Percentiles rank a stretch among this genome's conserved stretches.
Evolutionary conservation across 2,329 filamentous ascomycete genomes (phyloP).

Genomic region (Salinomyces thailandicus): DNA sequence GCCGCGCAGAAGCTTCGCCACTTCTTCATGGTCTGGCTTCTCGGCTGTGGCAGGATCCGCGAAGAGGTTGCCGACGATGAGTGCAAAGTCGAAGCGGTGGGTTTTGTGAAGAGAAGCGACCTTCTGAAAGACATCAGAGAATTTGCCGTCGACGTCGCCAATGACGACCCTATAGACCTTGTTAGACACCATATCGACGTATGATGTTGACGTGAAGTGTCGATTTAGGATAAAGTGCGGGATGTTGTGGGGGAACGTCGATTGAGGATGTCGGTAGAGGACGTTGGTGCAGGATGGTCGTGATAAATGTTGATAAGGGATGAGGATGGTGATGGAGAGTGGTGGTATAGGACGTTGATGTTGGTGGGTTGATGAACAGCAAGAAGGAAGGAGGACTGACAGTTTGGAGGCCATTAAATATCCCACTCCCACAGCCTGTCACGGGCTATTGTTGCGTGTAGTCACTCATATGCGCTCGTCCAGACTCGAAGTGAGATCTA

Average conservation of each 20-base stretch:
- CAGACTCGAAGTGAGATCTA: too few relatives aligned
- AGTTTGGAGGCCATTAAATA: conserved; percentile 45
- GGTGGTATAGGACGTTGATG: conserved; percentile 2
- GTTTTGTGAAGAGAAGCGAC: conserved; percentile 71
- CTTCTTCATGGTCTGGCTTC: conserved; percentile 37
- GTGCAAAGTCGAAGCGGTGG: conserved; percentile 76
- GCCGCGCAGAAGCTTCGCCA: conserved; percentile 55
- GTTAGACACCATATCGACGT: conserved; percentile 8
- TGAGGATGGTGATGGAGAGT: conserved; percentile 3
- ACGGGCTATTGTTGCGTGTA: too few relatives aligned
- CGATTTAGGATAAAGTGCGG: too few relatives aligned
- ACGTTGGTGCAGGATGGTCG: too few relatives aligned
- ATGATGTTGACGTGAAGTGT: too few relatives aligned
- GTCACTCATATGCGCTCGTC: too few relatives aligned
- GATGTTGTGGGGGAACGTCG: too few relatives aligned
- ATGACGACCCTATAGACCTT: conserved; percentile 56
- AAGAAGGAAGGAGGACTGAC: conserved; percentile 33
- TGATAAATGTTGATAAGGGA: too few relatives aligned
- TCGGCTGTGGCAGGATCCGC: conserved; percentile 35
- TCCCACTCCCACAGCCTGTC: too few relatives aligned
- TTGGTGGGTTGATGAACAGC: not conserved
- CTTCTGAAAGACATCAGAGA: conserved; percentile 68
- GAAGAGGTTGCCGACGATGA: conserved; percentile 79
- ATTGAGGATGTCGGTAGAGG: too few relatives aligned
- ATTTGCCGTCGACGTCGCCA: conserved; percentile 70